These are phyloP conservation scores for Thielaviopsis cerberus DNA, from an alignment of 2,329 filamentous ascomycete genomes.

Conservation along the genomic window DNA sequence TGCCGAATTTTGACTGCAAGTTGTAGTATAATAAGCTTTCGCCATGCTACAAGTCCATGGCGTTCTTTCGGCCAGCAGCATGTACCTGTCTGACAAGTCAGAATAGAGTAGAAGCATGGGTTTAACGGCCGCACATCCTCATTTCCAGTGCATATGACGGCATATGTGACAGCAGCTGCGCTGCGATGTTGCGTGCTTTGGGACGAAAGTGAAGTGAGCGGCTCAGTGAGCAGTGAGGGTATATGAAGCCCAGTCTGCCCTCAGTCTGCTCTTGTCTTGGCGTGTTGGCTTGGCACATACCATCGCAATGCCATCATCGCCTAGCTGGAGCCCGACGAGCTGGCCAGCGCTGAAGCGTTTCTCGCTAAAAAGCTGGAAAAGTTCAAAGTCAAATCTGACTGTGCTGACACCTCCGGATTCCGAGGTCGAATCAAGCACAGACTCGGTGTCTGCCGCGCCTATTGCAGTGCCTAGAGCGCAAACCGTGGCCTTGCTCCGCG, in stretches of 20 bases:
- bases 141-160: conserved; percentile 1
- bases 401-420: background rate
- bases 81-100: background rate
- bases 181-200: background rate
- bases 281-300: background rate
- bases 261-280: background rate
- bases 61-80: background rate
- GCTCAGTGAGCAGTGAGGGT: background rate
- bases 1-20: background rate
- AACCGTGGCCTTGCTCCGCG: background rate
- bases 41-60: background rate
- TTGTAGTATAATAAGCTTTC: background rate
- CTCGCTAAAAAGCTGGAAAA: background rate
- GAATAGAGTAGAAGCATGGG: background rate
- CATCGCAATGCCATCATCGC: background rate
- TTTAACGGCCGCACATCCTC: background rate
- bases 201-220: background rate
- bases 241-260: background rate
- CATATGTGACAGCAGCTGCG: background rate
- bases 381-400: background rate
- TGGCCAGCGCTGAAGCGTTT: conserved; percentile 5
- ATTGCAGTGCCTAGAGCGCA: background rate
- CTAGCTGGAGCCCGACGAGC: background rate
- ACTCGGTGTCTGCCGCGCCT: background rate
- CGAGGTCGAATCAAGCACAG: background rate